phyloP scores from a whole-genome alignment of 495 filamentous ascomycete genomes.

The Penicillium simplicissimum region DNA sequence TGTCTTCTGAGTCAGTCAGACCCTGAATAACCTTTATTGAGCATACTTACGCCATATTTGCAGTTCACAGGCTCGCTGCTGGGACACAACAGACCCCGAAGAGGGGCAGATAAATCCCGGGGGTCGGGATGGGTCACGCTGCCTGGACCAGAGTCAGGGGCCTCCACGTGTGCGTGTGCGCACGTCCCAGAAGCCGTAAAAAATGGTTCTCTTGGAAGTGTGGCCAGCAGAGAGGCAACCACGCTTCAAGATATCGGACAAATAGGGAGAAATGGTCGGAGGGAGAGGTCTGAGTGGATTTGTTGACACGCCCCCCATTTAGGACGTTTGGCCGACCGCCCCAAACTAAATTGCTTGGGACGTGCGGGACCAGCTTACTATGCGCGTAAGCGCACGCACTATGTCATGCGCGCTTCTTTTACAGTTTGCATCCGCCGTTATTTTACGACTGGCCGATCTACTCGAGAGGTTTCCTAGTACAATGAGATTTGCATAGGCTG shows the following conservation, averaged over 20 bases:
- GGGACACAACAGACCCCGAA: slow-evolving; percentile 23
- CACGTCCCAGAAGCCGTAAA: slow-evolving; percentile 2
- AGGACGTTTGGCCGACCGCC: slow-evolving; percentile 24
- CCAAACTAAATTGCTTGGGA: slow-evolving; percentile 3
- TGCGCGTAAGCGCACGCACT: background rate
- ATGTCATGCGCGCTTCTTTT: slow-evolving; percentile 1
- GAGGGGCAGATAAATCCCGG: slow-evolving; percentile 31
- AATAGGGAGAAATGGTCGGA: slow-evolving; percentile 8
- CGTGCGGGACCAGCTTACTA: background rate
- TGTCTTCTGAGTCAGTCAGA: slow-evolving; percentile 22
- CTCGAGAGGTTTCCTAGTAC: background rate
- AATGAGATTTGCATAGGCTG: too few species aligned
- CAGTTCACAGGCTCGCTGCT: slow-evolving; percentile 9
- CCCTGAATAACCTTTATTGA: slow-evolving; percentile 6
- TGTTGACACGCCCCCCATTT: slow-evolving; percentile 23
- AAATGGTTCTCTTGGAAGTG: background rate
- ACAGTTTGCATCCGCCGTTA: background rate
- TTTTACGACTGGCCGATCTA: background rate
- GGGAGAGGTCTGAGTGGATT: slow-evolving; percentile 17
- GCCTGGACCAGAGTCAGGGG: slow-evolving; percentile 28
- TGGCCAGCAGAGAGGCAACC: background rate
- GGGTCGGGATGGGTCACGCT: slow-evolving; percentile 16
- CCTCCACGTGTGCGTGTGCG: slow-evolving; percentile 5
- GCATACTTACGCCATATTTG: slow-evolving; percentile 53
- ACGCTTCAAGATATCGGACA: slow-evolving; percentile 2